Conservation (phyloP, 257 asterid species). For the Lavandula angustifolia region DNA sequence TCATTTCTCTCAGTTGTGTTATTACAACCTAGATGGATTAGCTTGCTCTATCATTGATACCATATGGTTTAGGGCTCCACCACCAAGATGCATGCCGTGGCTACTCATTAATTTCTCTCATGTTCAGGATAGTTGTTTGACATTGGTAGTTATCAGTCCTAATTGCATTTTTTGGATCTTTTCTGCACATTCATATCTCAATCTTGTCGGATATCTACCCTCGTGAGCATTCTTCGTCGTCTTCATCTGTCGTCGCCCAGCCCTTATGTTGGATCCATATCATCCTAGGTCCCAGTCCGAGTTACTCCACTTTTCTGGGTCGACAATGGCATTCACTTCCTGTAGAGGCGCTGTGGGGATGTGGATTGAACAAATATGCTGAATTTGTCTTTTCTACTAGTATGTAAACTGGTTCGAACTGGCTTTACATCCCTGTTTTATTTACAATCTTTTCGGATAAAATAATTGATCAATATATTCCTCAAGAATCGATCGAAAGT, state of each 20-base stretch:
- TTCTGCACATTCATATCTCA: constrained; percentile 27
- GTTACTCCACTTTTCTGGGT: constrained; percentile 22
- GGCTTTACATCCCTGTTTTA: constrained; percentile 2
- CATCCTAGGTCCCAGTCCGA: constrained; percentile 23
- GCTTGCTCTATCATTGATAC: constrained; percentile 13
- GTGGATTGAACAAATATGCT: constrained; percentile 28
- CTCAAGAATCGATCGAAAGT: not conserved
- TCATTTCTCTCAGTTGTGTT: not conserved
- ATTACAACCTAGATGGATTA: not conserved
- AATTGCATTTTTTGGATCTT: constrained; percentile 39
- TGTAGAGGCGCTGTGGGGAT: constrained; percentile 17
- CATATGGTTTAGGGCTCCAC: constrained; percentile 27
- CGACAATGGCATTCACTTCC: constrained; percentile 22
- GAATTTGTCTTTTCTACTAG: not conserved
- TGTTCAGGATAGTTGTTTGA: constrained; percentile 12
- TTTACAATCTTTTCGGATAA: not conserved
- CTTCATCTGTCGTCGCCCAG: constrained; percentile 30
- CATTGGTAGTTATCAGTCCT: constrained; percentile 31
- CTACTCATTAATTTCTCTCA: constrained; percentile 15
- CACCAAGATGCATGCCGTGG: constrained; percentile 12
- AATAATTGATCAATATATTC: not conserved
- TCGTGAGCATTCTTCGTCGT: constrained; percentile 32
- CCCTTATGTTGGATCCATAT: constrained; percentile 23
- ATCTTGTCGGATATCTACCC: constrained; percentile 33
- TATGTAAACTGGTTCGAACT: constrained; percentile 1